Percentiles rank a stretch among this genome's conserved stretches.
Evolutionary conservation across 805 yeast genomes (phyloP).

Genomic region (Yamadazyma laniorum): DNA sequence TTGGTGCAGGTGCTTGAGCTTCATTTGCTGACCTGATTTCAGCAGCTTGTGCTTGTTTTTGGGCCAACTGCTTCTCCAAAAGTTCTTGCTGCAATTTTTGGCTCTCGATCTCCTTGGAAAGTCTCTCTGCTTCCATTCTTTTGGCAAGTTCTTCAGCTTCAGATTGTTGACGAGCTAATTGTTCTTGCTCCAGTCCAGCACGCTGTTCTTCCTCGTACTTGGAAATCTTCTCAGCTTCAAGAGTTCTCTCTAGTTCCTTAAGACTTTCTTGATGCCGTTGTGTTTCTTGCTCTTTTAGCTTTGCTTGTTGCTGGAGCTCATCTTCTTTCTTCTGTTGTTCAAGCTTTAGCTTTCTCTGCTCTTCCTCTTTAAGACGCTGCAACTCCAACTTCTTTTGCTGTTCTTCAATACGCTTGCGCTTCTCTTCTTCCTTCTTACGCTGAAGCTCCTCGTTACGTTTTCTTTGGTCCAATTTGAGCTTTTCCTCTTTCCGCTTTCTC

Average conservation of each 20-base stretch:
- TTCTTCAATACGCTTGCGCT: slow-evolving; percentile 42
- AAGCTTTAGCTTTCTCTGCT: slow-evolving; percentile 19
- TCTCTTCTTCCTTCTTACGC: slow-evolving; percentile 47
- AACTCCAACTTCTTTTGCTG: slow-evolving; percentile 30
- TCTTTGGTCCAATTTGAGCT: slow-evolving; percentile 35
- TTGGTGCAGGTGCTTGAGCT: background rate
- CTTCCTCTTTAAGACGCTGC: slow-evolving; percentile 28
- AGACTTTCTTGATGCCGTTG: too few species aligned
- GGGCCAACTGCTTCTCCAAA: background rate
- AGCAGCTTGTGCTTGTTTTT: background rate
- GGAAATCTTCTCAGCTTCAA: slow-evolving; percentile 1
- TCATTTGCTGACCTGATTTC: background rate
- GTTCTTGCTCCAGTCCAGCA: slow-evolving; percentile 5
- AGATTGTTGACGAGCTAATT: slow-evolving; percentile 7
- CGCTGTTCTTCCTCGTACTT: slow-evolving; percentile 6
- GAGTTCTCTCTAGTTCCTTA: background rate
- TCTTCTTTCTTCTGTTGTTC: slow-evolving; percentile 23
- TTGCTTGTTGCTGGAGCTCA: slow-evolving; percentile 22
- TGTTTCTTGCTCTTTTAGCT: slow-evolving; percentile 10
- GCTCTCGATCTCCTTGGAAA: slow-evolving; percentile 4
- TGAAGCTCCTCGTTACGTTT: slow-evolving; percentile 38
- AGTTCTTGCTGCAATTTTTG: background rate
- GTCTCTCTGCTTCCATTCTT: slow-evolving; percentile 11
- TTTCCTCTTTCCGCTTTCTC: slow-evolving; percentile 30
- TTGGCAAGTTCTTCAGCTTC: slow-evolving; percentile 14